Conservation (phyloP, 768 basidiomycete genomes). For the Xerocomus brunneocitrinus region DNA sequence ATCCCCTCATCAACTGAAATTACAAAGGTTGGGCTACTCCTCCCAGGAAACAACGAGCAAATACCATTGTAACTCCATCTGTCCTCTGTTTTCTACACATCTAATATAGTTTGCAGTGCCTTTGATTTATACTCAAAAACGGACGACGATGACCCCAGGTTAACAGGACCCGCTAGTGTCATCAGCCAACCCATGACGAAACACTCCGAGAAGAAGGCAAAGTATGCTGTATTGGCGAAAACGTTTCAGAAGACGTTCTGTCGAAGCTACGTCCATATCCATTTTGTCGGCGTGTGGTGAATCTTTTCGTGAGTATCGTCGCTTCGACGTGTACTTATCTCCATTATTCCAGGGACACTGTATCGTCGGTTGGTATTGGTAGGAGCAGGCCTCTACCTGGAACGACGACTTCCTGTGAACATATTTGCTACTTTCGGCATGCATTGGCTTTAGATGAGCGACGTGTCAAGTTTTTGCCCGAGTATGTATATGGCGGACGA, state of each 20-base stretch:
- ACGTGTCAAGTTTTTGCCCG: slow-evolving; percentile 45
- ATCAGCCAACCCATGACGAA: slow-evolving; percentile 4
- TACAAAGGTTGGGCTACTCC: slow-evolving; percentile 38
- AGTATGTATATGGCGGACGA: slow-evolving; percentile 34
- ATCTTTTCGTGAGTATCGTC: neutral
- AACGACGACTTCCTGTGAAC: slow-evolving; percentile 27
- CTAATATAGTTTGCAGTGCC: slow-evolving; percentile 25
- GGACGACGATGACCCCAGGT: slow-evolving; percentile 11
- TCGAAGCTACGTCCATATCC: slow-evolving; percentile 30
- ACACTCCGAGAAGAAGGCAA: slow-evolving; percentile 8
- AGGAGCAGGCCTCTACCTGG: slow-evolving; percentile 30
- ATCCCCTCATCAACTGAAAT: neutral
- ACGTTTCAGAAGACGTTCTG: slow-evolving; percentile 37
- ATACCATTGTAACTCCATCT: slow-evolving; percentile 33
- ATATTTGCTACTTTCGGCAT: slow-evolving; percentile 43
- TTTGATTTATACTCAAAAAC: slow-evolving; percentile 36
- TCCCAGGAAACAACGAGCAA: slow-evolving; percentile 38
- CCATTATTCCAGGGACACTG: slow-evolving; percentile 37
- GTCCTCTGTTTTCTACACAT: neutral
- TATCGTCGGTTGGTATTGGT: slow-evolving; percentile 41
- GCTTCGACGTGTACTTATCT: neutral
- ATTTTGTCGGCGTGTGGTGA: slow-evolving; percentile 45
- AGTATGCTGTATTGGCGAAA: slow-evolving; percentile 19
- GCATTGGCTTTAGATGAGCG: slow-evolving; percentile 45
- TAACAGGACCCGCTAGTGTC: slow-evolving; percentile 10